Conservation (phyloP, 164 flowering plant genomes). For the Berberis vulgaris region DNA sequence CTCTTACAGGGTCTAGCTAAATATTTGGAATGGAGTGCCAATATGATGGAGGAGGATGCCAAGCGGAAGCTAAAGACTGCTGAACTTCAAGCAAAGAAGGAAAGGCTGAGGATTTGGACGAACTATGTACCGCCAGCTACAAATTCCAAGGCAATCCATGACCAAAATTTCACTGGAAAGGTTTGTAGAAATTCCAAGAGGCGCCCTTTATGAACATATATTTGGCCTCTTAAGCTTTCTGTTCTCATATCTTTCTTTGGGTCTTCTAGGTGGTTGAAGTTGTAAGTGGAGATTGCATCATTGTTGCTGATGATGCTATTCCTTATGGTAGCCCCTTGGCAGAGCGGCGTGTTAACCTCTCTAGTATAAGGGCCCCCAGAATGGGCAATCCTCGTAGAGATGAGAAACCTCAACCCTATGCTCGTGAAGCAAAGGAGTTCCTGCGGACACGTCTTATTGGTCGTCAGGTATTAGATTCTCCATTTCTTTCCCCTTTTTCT, state of each 20-base stretch:
- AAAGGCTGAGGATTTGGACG: conserved; percentile 64
- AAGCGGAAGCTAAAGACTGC: conserved; percentile 59
- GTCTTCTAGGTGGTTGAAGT: conserved; percentile 82
- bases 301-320: conserved; percentile 87
- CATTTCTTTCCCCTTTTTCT: background rate
- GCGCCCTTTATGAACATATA: background rate
- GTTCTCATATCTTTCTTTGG: background rate
- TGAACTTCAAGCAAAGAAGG: conserved; percentile 86
- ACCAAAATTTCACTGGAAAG: conserved; percentile 90
- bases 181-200: conserved; percentile 22
- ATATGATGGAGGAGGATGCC: conserved; percentile 86
- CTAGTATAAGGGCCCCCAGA: conserved; percentile 87
- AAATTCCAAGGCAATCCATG: conserved; percentile 89
- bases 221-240: background rate
- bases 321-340: conserved; percentile 88
- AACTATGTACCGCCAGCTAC: conserved; percentile 82
- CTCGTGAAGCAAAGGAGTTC: conserved; percentile 91
- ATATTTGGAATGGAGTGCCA: conserved; percentile 97
- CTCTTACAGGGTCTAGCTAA: conserved; percentile 80
- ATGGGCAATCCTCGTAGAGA: conserved; percentile 87
- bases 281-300: conserved; percentile 91
- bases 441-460: conserved; percentile 80
- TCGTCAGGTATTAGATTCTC: conserved; percentile 41
- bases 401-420: conserved; percentile 78
- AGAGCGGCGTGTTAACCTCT: conserved; percentile 87